Conservation (phyloP, 2,329 filamentous ascomycete genomes). For the Thelonectria blattea region DNA sequence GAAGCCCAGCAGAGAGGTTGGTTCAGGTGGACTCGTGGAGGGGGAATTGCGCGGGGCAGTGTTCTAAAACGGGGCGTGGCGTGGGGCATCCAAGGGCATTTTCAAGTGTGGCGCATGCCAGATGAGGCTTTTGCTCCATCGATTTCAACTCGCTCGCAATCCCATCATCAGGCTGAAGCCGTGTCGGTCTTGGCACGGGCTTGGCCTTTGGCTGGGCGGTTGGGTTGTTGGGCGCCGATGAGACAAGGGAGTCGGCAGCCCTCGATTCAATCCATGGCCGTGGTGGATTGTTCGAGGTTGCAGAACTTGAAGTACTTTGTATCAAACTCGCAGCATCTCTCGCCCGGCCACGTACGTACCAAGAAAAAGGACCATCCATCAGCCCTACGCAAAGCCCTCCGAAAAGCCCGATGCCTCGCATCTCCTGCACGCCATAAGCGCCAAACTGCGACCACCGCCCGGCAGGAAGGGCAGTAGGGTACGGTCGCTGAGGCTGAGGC, state of each 20-base stretch:
- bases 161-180: neutral
- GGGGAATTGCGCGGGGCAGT: slow-evolving; percentile 1
- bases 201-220: neutral
- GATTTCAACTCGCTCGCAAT: no score
- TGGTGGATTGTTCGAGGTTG: no score
- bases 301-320: no score
- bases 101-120: slow-evolving; percentile 8
- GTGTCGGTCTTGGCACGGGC: neutral
- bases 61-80: neutral
- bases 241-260: neutral
- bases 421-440: neutral
- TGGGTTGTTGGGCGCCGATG: neutral
- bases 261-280: no score
- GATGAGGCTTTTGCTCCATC: neutral
- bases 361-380: neutral
- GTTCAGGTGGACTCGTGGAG: neutral
- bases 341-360: neutral
- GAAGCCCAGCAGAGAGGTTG: no score
- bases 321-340: neutral
- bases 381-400: neutral
- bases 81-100: slow-evolving; percentile 1
- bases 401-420: neutral
- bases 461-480: no score
- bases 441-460: neutral
- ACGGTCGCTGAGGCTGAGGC: neutral